Evolutionary conservation across 768 basidiomycete species (phyloP).

Genomic region (Roridomyces roridus): DNA sequence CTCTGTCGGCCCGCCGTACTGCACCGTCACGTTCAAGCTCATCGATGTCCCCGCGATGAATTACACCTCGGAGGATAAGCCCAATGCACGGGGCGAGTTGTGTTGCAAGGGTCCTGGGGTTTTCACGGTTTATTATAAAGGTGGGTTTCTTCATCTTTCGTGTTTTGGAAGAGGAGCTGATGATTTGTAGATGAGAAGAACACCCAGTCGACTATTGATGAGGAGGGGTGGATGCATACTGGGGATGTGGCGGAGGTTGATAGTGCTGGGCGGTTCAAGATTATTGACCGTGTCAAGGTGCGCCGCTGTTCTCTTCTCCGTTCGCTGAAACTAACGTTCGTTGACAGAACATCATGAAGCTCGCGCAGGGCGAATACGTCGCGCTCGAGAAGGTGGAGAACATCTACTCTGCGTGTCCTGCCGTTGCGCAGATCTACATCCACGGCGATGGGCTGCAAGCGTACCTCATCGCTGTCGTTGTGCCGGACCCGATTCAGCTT

Average conservation of each 20-base stretch:
- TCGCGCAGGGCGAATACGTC: conserved; percentile 97
- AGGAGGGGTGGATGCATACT: conserved; percentile 92
- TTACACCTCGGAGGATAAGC: conserved; percentile 86
- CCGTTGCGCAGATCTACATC: conserved; percentile 83
- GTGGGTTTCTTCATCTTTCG: too few species aligned
- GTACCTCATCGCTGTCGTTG: conserved; percentile 81
- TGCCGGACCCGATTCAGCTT: conserved; percentile 83
- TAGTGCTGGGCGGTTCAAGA: conserved; percentile 76
- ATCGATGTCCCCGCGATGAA: conserved; percentile 90
- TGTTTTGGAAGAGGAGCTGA: too few species aligned
- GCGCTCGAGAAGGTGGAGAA: conserved; percentile 96
- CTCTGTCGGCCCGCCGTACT: conserved; percentile 82
- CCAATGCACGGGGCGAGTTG: conserved; percentile 85
- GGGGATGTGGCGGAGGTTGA: conserved; percentile 91
- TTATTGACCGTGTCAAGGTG: conserved; percentile 95
- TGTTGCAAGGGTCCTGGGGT: too few species aligned
- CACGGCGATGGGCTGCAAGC: conserved; percentile 91
- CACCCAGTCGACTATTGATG: conserved; percentile 80
- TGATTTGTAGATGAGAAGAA: conserved; percentile 72
- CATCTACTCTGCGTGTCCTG: conserved; percentile 69
- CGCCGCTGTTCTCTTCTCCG: conserved; percentile 16
- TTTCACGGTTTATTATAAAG: too few species aligned
- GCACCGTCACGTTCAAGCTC: conserved; percentile 83
- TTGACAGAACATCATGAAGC: conserved; percentile 95
- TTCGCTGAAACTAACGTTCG: neutral